A percentile compares a stretch with the other conserved stretches of the same genome.
Conservation (phyloP, 371 early-diverging fungal genomes). For the Actinomortierella wolfii region DNA sequence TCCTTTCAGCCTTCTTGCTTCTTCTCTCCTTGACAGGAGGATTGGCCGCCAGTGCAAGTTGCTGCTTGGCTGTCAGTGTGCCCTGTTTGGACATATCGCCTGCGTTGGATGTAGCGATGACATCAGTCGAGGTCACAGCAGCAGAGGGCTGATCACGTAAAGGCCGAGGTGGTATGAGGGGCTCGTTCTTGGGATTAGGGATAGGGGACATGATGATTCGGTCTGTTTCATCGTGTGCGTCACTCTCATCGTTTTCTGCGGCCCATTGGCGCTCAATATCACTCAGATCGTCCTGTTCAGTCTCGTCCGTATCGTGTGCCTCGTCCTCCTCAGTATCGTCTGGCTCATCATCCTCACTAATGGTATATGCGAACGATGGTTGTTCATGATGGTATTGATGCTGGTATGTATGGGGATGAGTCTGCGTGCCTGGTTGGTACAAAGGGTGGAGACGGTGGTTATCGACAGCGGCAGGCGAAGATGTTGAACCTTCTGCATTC, state of each 20-base stretch:
- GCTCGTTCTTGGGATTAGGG: background rate
- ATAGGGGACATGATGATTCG: background rate
- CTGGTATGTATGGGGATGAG: background rate
- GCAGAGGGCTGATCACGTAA: background rate
- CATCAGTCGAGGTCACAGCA: background rate
- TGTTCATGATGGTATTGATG: constrained; percentile 12
- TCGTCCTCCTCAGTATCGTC: constrained; percentile 1
- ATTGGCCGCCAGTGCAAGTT: constrained; percentile 17
- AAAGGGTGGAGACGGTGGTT: too few species aligned
- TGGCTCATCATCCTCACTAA: constrained; percentile 20
- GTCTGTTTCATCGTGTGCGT: background rate
- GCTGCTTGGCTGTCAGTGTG: background rate
- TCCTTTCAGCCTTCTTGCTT: constrained; percentile 8
- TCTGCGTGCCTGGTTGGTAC: too few species aligned
- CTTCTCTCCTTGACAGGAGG: constrained; percentile 19
- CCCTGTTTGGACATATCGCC: background rate
- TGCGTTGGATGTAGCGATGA: background rate
- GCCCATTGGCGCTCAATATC: too few species aligned
- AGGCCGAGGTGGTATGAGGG: background rate
- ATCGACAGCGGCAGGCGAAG: background rate
- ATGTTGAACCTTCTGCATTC: background rate
- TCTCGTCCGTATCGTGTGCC: constrained; percentile 8
- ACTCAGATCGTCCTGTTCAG: constrained; percentile 10
- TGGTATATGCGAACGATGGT: constrained; percentile 28
- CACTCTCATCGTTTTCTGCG: constrained; percentile 4